phyloP scores from a whole-genome alignment of 179 eudicot species.

The Patellifolia procumbens region DNA sequence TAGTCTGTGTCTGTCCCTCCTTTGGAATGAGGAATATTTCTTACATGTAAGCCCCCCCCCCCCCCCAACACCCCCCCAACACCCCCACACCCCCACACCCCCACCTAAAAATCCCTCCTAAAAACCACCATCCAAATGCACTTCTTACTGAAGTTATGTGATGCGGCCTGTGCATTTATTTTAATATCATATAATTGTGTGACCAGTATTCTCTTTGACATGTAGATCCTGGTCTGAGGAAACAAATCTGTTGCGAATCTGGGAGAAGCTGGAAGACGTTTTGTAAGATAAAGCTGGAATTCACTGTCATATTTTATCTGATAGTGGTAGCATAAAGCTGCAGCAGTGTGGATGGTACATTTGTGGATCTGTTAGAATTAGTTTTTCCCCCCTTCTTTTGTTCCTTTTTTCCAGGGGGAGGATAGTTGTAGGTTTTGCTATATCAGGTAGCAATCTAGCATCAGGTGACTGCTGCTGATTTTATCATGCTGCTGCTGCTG shows the following conservation, averaged over 20 bases:
- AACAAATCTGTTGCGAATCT: not conserved
- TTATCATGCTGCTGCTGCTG: not conserved
- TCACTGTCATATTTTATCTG: not conserved
- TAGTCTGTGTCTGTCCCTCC: no score
- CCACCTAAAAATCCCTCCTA: no score
- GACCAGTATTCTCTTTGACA: not conserved
- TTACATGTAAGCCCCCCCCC: not conserved
- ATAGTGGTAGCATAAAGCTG: not conserved
- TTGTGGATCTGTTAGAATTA: not conserved
- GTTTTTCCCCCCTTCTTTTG: no score
- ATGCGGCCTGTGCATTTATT: no score
- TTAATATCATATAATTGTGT: not conserved
- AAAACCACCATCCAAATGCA: no score
- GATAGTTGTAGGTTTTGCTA: not conserved
- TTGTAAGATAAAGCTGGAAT: conserved; percentile 13
- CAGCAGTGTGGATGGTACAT: not conserved
- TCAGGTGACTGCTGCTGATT: not conserved
- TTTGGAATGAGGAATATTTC: no score
- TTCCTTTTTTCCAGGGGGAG: not conserved
- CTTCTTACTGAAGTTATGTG: not conserved
- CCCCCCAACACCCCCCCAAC: no score
- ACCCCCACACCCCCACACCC: not conserved
- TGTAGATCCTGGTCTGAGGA: conserved; percentile 18
- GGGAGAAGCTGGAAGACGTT: conserved; percentile 10
- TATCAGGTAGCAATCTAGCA: no score